These are phyloP conservation scores for Bacterosira constricta DNA, from an alignment of 108 stramenopile genomes.

Conservation along the genomic window DNA sequence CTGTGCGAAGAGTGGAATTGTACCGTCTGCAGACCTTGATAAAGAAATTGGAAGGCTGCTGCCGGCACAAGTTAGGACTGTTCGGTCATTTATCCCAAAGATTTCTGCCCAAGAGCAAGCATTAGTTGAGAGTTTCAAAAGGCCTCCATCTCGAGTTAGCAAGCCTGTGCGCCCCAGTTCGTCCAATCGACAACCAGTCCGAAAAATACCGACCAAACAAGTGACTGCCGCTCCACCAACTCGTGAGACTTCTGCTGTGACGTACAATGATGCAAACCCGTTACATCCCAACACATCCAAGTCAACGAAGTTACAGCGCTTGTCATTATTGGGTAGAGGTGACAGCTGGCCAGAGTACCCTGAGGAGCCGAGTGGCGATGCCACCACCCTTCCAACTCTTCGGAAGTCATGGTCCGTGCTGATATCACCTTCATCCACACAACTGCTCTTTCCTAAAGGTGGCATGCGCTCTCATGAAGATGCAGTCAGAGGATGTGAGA, in stretches of 20 bases:
- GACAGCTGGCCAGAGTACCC: slow-evolving; percentile 85
- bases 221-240: not conserved
- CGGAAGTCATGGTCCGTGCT: slow-evolving; percentile 72
- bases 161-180: slow-evolving; percentile 19
- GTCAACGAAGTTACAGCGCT: slow-evolving; percentile 32
- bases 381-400: slow-evolving; percentile 36
- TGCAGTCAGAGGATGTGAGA: slow-evolving; percentile 62
- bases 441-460: slow-evolving; percentile 67
- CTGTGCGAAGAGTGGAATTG: slow-evolving; percentile 36
- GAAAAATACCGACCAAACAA: not conserved
- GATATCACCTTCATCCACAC: slow-evolving; percentile 44
- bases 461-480: slow-evolving; percentile 82
- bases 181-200: not conserved
- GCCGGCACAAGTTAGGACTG: slow-evolving; percentile 83
- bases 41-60: slow-evolving; percentile 55
- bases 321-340: slow-evolving; percentile 30
- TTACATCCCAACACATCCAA: slow-evolving; percentile 16
- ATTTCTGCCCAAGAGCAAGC: slow-evolving; percentile 31
- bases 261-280: slow-evolving; percentile 25
- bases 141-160: not conserved
- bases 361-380: slow-evolving; percentile 64
- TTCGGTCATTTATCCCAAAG: slow-evolving; percentile 68
- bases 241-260: not conserved
- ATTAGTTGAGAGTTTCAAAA: slow-evolving; percentile 14
- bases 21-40: slow-evolving; percentile 48